phyloP scores from a whole-genome alignment of 2,329 filamentous ascomycete genomes.

The Parascedosporium putredinis region DNA sequence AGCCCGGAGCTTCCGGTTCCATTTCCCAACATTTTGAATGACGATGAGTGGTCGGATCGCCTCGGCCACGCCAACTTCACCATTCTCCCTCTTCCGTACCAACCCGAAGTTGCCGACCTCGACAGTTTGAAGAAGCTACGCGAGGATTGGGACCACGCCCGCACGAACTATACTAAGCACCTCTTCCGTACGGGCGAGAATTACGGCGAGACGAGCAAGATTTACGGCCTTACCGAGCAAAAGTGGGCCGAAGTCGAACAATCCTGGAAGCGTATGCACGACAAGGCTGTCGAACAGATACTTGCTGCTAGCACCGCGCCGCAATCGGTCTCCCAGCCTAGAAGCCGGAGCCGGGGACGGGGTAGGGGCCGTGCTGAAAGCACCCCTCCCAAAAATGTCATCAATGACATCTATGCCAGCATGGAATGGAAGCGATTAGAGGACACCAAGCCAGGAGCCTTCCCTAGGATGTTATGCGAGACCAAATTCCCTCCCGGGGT shows the following conservation, averaged over 20 bases:
- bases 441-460: slow-evolving; percentile 49
- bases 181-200: slow-evolving; percentile 81
- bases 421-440: slow-evolving; percentile 36
- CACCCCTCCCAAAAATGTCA: slow-evolving; percentile 22
- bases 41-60: slow-evolving; percentile 73
- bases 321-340: slow-evolving; percentile 11
- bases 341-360: slow-evolving; percentile 28
- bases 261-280: slow-evolving; percentile 62
- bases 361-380: slow-evolving; percentile 29
- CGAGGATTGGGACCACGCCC: slow-evolving; percentile 71
- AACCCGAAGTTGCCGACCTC: slow-evolving; percentile 51
- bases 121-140: slow-evolving; percentile 52
- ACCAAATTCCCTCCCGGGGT: slow-evolving; percentile 79
- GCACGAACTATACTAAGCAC: slow-evolving; percentile 81
- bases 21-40: slow-evolving; percentile 54
- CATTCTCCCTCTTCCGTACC: slow-evolving; percentile 73
- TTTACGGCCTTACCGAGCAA: slow-evolving; percentile 71
- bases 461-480: slow-evolving; percentile 58
- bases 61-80: slow-evolving; percentile 92
- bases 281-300: slow-evolving; percentile 48
- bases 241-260: slow-evolving; percentile 80
- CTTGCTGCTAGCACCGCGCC: slow-evolving; percentile 25
- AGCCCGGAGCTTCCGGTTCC: slow-evolving; percentile 46
- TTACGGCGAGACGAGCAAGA: slow-evolving; percentile 82
- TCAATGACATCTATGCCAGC: slow-evolving; percentile 29